Conservation (phyloP, 1,284 basidiomycete species). For the Cryptococcus wingfieldii region DNA sequence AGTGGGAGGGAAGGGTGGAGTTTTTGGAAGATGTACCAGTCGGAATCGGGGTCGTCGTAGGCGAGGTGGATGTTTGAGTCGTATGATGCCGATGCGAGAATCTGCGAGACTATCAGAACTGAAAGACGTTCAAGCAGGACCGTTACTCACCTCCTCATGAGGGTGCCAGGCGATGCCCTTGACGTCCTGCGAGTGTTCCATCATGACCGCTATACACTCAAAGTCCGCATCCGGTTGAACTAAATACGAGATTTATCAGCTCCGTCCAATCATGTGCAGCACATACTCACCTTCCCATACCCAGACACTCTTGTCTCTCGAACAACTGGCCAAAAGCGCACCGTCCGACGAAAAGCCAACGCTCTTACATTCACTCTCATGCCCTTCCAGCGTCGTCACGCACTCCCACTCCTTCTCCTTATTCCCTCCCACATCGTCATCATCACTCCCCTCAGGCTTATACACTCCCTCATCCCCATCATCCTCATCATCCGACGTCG, state of each 20-base stretch:
- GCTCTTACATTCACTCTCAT: slow-evolving; percentile 96
- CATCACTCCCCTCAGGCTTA: slow-evolving; percentile 36
- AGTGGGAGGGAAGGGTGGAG: slow-evolving; percentile 68
- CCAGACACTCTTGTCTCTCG: slow-evolving; percentile 97
- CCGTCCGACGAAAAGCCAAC: slow-evolving; percentile 79
- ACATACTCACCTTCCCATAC: slow-evolving; percentile 84
- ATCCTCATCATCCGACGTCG: slow-evolving; percentile 23
- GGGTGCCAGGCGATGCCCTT: slow-evolving; percentile 96
- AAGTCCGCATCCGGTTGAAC: slow-evolving; percentile 90
- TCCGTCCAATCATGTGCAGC: background rate
- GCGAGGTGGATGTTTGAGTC: slow-evolving; percentile 96
- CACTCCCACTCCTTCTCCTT: slow-evolving; percentile 50
- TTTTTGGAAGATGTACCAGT: slow-evolving; percentile 86
- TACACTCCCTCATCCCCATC: slow-evolving; percentile 37
- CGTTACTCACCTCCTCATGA: slow-evolving; percentile 69
- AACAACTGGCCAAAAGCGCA: slow-evolving; percentile 82
- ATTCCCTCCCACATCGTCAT: slow-evolving; percentile 23
- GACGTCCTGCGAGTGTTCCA: slow-evolving; percentile 97
- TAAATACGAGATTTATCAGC: slow-evolving; percentile 35
- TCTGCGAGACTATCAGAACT: slow-evolving; percentile 52
- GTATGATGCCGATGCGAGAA: slow-evolving; percentile 94
- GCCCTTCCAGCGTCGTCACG: slow-evolving; percentile 82
- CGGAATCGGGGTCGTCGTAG: slow-evolving; percentile 86
- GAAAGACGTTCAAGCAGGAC: background rate
- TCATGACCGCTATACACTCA: slow-evolving; percentile 89